Evolutionary conservation across 208 protist genomes (phyloP), one percentile per base, ranked within the genome.

Genomic region (Leishmania mexicana): DNA sequence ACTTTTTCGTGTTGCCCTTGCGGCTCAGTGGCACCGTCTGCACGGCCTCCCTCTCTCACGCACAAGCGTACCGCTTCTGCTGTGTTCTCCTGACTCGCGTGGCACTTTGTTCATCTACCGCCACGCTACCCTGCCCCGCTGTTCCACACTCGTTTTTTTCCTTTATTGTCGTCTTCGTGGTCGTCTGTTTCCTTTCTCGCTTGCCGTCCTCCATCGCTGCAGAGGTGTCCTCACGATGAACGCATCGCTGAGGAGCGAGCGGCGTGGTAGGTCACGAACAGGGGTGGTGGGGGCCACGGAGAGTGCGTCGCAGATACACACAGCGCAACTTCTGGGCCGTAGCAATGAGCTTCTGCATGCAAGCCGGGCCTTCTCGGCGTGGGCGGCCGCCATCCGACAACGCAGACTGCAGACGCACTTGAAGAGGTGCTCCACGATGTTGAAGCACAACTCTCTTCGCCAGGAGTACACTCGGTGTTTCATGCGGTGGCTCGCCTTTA

Each of bases 401-500:
- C 75, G 85, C n/a, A 88, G 89, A 42, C 84, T 88, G 31, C 67
- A 85, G 35, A 84, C 64, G 0, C 94, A 97, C 83, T 80, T 94
- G 65, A 90, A 88, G 76, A 85, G 92, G 38, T 97, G 94, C 77
- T 85, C 94, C 15, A 90, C 78, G 3, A 75, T 90, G 57, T 80
- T 97, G 70, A 94, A 94, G 80, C 88, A 91, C 80, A 83, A 81
- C 62, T 83, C 72, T n/a, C 51, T 87, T 13, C 89, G 89, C 35
- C 83, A 82, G 15, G 79, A 78, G 67, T 93, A 91, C 70, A 81
- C 77, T 42, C 74, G 72, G 47, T 88, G 89, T 58, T 94, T 95
- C 70, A 31, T 95, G n/a, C 87, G 86, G 42, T 97, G 94, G 94
- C 85, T 95, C 47, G 83, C 86, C 67, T 83, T 70, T 38, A 84